Conservation (phyloP, 2,329 filamentous ascomycete species). For the Fusarium nygamai region DNA sequence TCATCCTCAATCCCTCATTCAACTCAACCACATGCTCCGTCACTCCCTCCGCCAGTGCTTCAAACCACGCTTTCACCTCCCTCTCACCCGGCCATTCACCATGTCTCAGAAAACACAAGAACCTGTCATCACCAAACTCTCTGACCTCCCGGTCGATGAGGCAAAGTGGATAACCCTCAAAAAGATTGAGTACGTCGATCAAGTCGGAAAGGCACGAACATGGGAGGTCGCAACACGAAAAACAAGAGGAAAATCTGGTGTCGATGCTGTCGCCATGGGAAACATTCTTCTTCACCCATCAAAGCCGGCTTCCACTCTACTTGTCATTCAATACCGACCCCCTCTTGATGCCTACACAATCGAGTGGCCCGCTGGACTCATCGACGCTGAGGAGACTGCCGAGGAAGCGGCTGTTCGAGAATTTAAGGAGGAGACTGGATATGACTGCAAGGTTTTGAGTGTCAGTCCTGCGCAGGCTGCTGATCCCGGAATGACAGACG, state of each 20-base stretch:
- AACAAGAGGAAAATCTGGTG: slow-evolving; percentile 37
- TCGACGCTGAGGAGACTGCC: slow-evolving; percentile 40
- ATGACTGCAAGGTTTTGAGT: slow-evolving; percentile 37
- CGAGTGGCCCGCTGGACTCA: slow-evolving; percentile 42
- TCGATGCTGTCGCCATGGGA: slow-evolving; percentile 43
- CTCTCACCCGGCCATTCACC: neutral
- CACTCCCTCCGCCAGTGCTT: neutral
- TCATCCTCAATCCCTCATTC: neutral
- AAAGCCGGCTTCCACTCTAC: slow-evolving; percentile 39
- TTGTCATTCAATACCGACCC: slow-evolving; percentile 43
- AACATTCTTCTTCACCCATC: slow-evolving; percentile 41
- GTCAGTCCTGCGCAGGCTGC: slow-evolving; percentile 38
- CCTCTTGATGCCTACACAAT: slow-evolving; percentile 42
- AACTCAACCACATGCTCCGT: neutral
- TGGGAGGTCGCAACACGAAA: slow-evolving; percentile 44
- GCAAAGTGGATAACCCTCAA: slow-evolving; percentile 41
- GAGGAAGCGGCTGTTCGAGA: slow-evolving; percentile 41
- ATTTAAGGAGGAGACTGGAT: slow-evolving; percentile 42
- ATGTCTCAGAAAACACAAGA: slow-evolving; percentile 38
- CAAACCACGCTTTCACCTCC: neutral
- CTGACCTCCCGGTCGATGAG: slow-evolving; percentile 36
- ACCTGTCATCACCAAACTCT: slow-evolving; percentile 38
- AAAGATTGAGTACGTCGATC: slow-evolving; percentile 43
- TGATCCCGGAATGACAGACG: slow-evolving; percentile 41
- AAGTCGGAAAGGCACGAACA: slow-evolving; percentile 39